These are phyloP conservation scores for Arthrinium phaeospermum DNA, from an alignment of 2,329 filamentous ascomycete genomes.

Conservation along the genomic window DNA sequence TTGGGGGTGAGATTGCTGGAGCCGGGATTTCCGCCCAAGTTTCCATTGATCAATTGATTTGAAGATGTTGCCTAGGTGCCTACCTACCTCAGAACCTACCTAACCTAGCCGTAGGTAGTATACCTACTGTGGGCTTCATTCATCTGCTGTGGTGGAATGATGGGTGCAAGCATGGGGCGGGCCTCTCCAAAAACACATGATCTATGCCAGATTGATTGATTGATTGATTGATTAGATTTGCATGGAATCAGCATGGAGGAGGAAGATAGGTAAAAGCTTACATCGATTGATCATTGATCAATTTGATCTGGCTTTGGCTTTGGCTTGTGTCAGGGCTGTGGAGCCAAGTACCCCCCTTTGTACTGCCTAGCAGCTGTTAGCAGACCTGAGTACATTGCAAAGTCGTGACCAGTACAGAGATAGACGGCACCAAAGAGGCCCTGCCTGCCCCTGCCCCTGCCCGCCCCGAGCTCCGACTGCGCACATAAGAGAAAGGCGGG, in stretches of 20 bases:
- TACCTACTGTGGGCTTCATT: neutral
- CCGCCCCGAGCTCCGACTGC: conserved; percentile 10
- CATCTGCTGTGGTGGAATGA: neutral
- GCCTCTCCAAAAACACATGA: neutral
- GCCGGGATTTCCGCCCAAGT: neutral
- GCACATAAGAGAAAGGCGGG: neutral
- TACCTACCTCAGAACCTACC: too few relatives aligned
- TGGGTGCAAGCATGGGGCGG: neutral
- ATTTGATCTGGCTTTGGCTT: too few relatives aligned
- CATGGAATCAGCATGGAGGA: neutral
- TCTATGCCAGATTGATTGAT: neutral
- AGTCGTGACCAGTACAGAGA: neutral
- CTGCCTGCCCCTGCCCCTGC: neutral
- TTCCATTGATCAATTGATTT: neutral
- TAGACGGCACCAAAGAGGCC: neutral
- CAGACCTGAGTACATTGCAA: neutral
- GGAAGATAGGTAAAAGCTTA: neutral
- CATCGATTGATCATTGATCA: too few relatives aligned
- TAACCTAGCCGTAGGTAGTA: too few relatives aligned
- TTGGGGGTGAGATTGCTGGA: neutral
- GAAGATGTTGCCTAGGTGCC: neutral
- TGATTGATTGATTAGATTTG: conserved; percentile 8
- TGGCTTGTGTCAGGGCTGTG: neutral
- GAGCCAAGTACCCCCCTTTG: neutral
- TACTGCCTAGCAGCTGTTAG: neutral